Evolutionary conservation across 306 rosid genomes (phyloP).

Genomic region (Comarum palustre): DNA sequence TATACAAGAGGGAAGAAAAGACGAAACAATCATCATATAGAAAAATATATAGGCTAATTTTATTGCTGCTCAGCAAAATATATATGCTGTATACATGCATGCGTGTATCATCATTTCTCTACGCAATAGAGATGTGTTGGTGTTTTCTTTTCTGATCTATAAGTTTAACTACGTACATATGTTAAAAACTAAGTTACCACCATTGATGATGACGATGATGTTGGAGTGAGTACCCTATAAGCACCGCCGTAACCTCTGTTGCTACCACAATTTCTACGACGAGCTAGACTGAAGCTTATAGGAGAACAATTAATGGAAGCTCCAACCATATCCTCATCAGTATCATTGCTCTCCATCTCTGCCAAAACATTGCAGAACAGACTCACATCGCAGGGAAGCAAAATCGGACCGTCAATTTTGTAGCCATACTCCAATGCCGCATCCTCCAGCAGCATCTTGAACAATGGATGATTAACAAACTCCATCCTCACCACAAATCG

Average conservation of each 20-base stretch:
- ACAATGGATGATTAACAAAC: constrained; percentile 55
- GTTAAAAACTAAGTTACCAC: neutral
- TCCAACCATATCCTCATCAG: constrained; percentile 1
- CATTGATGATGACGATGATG: neutral
- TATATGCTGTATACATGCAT: neutral
- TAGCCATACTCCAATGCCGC: constrained; percentile 67
- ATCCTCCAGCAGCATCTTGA: constrained; percentile 57
- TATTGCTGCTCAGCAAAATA: neutral
- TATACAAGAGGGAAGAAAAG: too few species aligned
- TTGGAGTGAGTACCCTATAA: neutral
- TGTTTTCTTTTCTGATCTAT: neutral
- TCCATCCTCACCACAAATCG: constrained; percentile 51
- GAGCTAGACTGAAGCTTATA: neutral
- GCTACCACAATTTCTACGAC: neutral
- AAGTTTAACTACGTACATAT: neutral
- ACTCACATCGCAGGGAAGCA: constrained; percentile 63
- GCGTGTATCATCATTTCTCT: neutral
- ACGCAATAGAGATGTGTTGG: neutral
- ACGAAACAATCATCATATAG: neutral
- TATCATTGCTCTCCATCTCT: constrained; percentile 41
- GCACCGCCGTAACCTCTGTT: neutral
- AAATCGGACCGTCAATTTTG: constrained; percentile 57
- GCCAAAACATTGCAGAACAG: constrained; percentile 47
- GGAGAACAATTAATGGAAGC: neutral
- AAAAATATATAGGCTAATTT: neutral